Evolutionary conservation across 345 rosid genomes (phyloP), one percentile per base, ranked within the genome.

Genomic region (Draba incana): DNA sequence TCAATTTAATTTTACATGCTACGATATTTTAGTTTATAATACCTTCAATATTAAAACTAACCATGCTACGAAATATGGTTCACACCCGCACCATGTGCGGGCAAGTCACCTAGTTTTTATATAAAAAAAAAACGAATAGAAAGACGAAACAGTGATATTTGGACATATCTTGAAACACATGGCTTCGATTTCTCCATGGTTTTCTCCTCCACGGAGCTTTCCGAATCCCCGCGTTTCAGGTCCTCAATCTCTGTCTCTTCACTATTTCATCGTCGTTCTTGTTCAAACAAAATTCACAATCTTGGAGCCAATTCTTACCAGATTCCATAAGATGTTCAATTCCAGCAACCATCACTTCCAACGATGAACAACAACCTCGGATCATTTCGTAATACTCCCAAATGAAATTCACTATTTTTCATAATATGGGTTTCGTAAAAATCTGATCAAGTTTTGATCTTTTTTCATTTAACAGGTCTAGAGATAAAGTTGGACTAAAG

Each of bases 161-260:
- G 3, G 56, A 65, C 61, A 44, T 70, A 53, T 58, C 83, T 73
- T 55, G 35, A 54, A 76, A 78, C 30, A 55, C 74, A 83, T 83
- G 88, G 95, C 91, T 45, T 80, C 82, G 51, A 69, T 81, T 72
- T 68, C 86, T 46, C 82, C 83, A 14, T 72, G 81, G 76, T 1
- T 71, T 11, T 58, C 68, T 74, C 16, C 72, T 71, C 77, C 78
- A 0, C 77, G 20, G 72, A 61, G 43, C 75, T 69, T 72, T 46
- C 46, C 80, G 50, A 76, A 64, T 74, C 72, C 50, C 63, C 31
- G 43, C 58, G 43, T 79, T 56, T 43, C 53, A 70, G 42, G 46
- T 51, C 54, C 57, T 20, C n/a, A 5, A 28, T 25, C 59, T 46
- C 3, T 7, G 4, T 42, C 56, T 30, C 33, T 65, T 66, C 68